Conservation (phyloP, 169 alveolate genomes). For the Theileria orientalis region DNA sequence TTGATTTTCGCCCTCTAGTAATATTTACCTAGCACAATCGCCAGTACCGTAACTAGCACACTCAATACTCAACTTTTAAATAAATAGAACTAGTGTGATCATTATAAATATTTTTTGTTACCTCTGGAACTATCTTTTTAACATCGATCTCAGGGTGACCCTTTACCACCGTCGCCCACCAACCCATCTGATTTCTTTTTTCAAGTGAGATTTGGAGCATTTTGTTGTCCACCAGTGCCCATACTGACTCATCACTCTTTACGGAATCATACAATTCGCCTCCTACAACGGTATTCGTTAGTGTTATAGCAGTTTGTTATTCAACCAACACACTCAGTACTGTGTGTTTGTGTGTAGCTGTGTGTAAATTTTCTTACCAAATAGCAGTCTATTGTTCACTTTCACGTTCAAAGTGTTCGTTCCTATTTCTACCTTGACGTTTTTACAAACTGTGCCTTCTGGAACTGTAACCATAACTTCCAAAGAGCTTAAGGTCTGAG, state of each 20-base stretch:
- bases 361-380: too few species aligned
- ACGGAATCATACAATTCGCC: conserved; percentile 90
- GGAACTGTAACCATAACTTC: conserved; percentile 66
- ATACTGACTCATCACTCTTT: conserved; percentile 90
- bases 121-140: conserved; percentile 94
- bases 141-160: conserved; percentile 96
- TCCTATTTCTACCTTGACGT: conserved; percentile 67
- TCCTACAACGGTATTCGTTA: too few species aligned
- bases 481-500: conserved; percentile 84
- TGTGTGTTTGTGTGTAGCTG: too few species aligned
- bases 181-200: conserved; percentile 88
- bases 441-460: conserved; percentile 56
- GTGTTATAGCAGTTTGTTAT: too few species aligned
- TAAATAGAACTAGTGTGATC: too few species aligned
- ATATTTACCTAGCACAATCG: too few species aligned
- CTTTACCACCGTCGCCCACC: conserved; percentile 95
- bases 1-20: too few species aligned
- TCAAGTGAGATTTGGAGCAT: conserved; percentile 86
- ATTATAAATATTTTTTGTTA: too few species aligned
- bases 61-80: too few species aligned
- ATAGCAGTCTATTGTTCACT: conserved; percentile 69
- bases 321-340: too few species aligned
- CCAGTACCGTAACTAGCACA: too few species aligned
- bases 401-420: conserved; percentile 70
- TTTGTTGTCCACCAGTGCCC: conserved; percentile 92